These are phyloP conservation scores for Marchantia paleacea DNA, from an alignment of 225 moss, liverwort and hornwort genomes.

Conservation along the genomic window DNA sequence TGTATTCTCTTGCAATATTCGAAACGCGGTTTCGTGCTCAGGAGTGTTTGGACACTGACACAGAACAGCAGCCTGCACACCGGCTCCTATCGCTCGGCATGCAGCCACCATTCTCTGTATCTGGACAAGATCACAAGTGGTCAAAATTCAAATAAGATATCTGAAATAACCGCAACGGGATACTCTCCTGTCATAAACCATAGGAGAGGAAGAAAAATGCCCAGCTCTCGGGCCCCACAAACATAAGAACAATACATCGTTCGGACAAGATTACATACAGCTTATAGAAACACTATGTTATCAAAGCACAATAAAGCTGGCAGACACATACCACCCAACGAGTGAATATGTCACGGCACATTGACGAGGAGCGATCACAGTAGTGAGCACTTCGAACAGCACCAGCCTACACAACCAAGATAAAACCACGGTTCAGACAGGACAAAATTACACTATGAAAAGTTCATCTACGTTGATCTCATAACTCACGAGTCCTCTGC, in stretches of 20 bases:
- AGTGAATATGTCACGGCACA: constrained; percentile 83
- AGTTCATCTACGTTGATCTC: not conserved
- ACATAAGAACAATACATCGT: not conserved
- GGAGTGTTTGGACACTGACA: constrained; percentile 87
- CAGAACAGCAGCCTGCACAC: constrained; percentile 86
- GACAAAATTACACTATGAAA: not conserved
- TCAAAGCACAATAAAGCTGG: not conserved
- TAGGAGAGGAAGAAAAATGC: not conserved
- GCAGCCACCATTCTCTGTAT: constrained; percentile 87
- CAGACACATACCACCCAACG: constrained; percentile 68
- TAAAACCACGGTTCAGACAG: not conserved
- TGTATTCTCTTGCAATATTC: constrained; percentile 78
- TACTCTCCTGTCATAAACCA: not conserved
- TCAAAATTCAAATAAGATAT: not conserved
- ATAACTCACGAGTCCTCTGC: not conserved
- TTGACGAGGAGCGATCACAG: constrained; percentile 77
- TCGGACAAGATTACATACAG: too few relatives aligned
- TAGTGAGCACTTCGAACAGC: constrained; percentile 86
- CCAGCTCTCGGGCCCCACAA: too few relatives aligned
- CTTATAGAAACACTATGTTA: not conserved
- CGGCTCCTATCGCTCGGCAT: constrained; percentile 78
- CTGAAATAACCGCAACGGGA: not conserved
- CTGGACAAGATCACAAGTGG: constrained; percentile 24
- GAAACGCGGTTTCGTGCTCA: constrained; percentile 78
- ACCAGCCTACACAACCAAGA: constrained; percentile 54